A percentile compares a stretch with the other conserved stretches of the same genome.
phyloP scores from a whole-genome alignment of 2,329 filamentous ascomycete species.

The Penicillium fuscoglaucum region DNA sequence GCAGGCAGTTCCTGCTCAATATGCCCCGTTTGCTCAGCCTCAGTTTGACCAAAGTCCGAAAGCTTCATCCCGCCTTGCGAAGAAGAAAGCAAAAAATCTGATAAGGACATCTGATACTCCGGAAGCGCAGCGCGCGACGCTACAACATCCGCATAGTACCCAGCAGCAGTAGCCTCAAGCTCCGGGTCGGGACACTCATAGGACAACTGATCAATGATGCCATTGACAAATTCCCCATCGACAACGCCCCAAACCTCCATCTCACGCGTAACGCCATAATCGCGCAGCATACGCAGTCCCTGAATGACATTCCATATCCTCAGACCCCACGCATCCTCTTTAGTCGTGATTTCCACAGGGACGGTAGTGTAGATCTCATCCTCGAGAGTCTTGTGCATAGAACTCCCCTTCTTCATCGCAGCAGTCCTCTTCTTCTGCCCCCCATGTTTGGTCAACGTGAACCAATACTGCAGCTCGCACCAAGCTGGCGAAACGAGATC shows the following conservation, averaged over 20 bases:
- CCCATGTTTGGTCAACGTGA: slow-evolving; percentile 75
- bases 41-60: slow-evolving; percentile 28
- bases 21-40: slow-evolving; percentile 11
- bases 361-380: slow-evolving; percentile 80
- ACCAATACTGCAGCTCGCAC: slow-evolving; percentile 95
- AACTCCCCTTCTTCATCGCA: slow-evolving; percentile 81
- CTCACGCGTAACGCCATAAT: slow-evolving; percentile 71
- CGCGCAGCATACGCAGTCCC: slow-evolving; percentile 71
- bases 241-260: slow-evolving; percentile 82
- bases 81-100: slow-evolving; percentile 46
- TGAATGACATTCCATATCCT: slow-evolving; percentile 90
- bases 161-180: slow-evolving; percentile 62
- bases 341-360: slow-evolving; percentile 67
- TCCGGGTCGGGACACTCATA: slow-evolving; percentile 72
- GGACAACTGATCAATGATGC: slow-evolving; percentile 83
- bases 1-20: slow-evolving; percentile 13
- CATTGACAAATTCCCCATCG: slow-evolving; percentile 80
- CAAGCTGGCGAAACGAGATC: slow-evolving; percentile 87
- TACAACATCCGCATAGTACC: slow-evolving; percentile 40
- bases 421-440: slow-evolving; percentile 73
- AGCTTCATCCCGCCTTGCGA: slow-evolving; percentile 38
- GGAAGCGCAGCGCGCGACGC: slow-evolving; percentile 39
- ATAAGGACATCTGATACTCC: slow-evolving; percentile 48
- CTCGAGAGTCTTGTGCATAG: slow-evolving; percentile 79
- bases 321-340: slow-evolving; percentile 80